These are phyloP conservation scores for Wallacemonas sp. DNA, from an alignment of 208 protist genomes.

Conservation along the genomic window DNA sequence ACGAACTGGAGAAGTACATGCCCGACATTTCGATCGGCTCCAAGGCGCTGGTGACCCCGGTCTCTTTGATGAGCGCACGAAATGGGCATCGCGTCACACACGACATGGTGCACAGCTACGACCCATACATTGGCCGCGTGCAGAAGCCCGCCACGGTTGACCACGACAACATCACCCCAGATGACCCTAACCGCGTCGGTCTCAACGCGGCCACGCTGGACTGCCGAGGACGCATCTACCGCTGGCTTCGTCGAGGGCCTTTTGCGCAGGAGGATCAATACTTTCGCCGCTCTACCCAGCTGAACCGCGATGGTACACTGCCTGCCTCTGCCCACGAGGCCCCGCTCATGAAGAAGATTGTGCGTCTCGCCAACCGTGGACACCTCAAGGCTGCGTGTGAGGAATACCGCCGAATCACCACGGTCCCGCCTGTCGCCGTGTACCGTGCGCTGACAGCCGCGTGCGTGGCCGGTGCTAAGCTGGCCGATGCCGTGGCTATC, in stretches of 20 bases:
- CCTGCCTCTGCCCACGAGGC: slow-evolving; percentile 57
- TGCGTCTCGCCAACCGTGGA: slow-evolving; percentile 66
- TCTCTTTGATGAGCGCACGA: slow-evolving; percentile 88
- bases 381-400: slow-evolving; percentile 88
- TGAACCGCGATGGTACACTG: slow-evolving; percentile 56
- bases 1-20: slow-evolving; percentile 91
- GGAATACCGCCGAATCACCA: slow-evolving; percentile 84
- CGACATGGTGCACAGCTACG: slow-evolving; percentile 90
- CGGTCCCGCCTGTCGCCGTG: slow-evolving; percentile 85
- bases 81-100: slow-evolving; percentile 90
- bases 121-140: slow-evolving; percentile 78
- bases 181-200: slow-evolving; percentile 86
- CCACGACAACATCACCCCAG: slow-evolving; percentile 83
- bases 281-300: slow-evolving; percentile 71
- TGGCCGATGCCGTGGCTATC: slow-evolving; percentile 87
- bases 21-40: slow-evolving; percentile 85
- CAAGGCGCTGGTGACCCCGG: slow-evolving; percentile 87
- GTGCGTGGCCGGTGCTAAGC: slow-evolving; percentile 69
- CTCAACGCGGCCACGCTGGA: slow-evolving; percentile 89
- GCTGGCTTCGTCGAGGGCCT: slow-evolving; percentile 85
- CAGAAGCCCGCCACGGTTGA: slow-evolving; percentile 80
- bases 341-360: slow-evolving; percentile 77
- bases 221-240: slow-evolving; percentile 86
- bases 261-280: slow-evolving; percentile 91
- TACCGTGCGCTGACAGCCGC: slow-evolving; percentile 83